Percentiles rank a stretch among this genome's conserved stretches.
These are phyloP conservation scores for Grigorovia yakushimaensis DNA, from an alignment of 805 yeast species.

Conservation along the genomic window DNA sequence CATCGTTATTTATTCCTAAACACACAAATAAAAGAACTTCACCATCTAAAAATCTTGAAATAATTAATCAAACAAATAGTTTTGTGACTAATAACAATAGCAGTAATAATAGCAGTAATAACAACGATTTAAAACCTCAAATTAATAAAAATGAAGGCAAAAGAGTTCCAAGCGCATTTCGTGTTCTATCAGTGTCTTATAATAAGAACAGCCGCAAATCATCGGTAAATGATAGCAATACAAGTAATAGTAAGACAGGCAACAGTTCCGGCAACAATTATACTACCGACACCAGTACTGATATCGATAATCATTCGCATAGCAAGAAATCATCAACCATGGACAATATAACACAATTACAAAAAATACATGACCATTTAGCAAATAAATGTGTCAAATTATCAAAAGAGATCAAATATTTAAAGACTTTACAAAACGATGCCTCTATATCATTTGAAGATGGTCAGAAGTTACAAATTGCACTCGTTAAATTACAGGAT, in stretches of 20 bases:
- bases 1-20: constrained; percentile 8
- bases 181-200: constrained; percentile 24
- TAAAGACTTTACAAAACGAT: constrained; percentile 27
- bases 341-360: constrained; percentile 18
- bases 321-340: not conserved
- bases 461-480: constrained; percentile 29
- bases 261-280: constrained; percentile 6
- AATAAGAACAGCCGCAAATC: constrained; percentile 6
- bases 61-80: not conserved
- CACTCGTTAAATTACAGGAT: constrained; percentile 31
- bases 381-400: constrained; percentile 30
- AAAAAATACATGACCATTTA: constrained; percentile 27
- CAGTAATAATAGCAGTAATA: too few species aligned
- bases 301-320: not conserved
- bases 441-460: constrained; percentile 33
- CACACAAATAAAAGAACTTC: not conserved
- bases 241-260: not conserved
- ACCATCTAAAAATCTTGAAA: not conserved
- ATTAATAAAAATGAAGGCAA: not conserved
- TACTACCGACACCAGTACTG: not conserved
- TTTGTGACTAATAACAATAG: too few species aligned
- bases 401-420: constrained; percentile 31
- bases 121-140: too few species aligned
- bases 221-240: constrained; percentile 1
- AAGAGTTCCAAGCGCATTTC: constrained; percentile 21